These are phyloP conservation scores for Penicillium dipodomyicola DNA, from an alignment of 495 filamentous ascomycete genomes.

Conservation along the genomic window DNA sequence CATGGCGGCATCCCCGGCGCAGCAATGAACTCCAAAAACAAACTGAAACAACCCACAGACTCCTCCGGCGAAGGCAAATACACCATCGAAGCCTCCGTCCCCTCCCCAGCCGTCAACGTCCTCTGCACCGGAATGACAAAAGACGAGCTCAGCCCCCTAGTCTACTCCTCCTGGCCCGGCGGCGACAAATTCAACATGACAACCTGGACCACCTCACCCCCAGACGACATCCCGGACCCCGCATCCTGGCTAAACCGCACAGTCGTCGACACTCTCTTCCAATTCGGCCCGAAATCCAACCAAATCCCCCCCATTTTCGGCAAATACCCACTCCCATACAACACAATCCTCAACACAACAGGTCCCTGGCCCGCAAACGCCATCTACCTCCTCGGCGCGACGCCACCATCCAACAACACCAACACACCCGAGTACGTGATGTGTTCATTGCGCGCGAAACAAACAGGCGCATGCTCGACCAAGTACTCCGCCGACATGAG, in stretches of 20 bases:
- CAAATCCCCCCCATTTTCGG: constrained; percentile 62
- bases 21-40: constrained; percentile 55
- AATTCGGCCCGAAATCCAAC: constrained; percentile 51
- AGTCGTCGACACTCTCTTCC: constrained; percentile 65
- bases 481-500: constrained; percentile 55
- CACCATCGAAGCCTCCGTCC: constrained; percentile 59
- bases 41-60: constrained; percentile 64
- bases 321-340: constrained; percentile 57
- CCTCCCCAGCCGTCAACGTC: constrained; percentile 64
- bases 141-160: constrained; percentile 57
- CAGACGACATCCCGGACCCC: constrained; percentile 24
- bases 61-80: constrained; percentile 65
- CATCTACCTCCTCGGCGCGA: constrained; percentile 64
- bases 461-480: constrained; percentile 60
- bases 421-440: constrained; percentile 52
- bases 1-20: constrained; percentile 65
- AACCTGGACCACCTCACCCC: constrained; percentile 22
- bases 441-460: constrained; percentile 58
- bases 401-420: constrained; percentile 15
- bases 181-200: constrained; percentile 35
- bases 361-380: constrained; percentile 41
- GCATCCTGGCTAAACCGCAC: constrained; percentile 54
- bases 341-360: constrained; percentile 62
- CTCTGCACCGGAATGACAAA: constrained; percentile 62
- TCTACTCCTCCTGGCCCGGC: constrained; percentile 58